Evolutionary conservation across 306 rosid genomes (phyloP).

Genomic region (Casuarina cunninghamiana): DNA sequence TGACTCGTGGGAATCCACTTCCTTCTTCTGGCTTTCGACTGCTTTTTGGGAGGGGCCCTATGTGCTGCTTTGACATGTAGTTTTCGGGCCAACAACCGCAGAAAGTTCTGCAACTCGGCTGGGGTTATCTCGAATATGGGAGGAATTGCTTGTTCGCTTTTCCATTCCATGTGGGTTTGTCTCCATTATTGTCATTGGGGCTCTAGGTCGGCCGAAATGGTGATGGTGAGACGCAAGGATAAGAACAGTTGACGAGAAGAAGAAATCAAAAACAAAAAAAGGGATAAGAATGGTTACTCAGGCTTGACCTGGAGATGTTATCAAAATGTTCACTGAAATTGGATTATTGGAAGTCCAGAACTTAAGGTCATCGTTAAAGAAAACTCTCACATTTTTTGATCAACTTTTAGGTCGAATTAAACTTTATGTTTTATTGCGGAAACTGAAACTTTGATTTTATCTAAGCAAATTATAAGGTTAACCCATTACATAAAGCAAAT

Average conservation of each 20-base stretch:
- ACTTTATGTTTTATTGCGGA: too few relatives aligned
- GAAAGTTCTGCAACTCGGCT: neutral
- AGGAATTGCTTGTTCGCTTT: neutral
- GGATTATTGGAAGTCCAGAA: too few relatives aligned
- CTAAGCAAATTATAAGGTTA: too few relatives aligned
- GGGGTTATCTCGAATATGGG: neutral
- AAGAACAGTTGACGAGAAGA: neutral
- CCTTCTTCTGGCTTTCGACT: neutral
- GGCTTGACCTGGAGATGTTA: neutral
- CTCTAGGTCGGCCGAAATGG: neutral
- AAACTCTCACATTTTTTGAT: too few relatives aligned
- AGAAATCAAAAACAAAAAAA: too few relatives aligned
- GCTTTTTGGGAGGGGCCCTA: neutral
- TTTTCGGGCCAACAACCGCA: neutral
- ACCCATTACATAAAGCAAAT: too few relatives aligned
- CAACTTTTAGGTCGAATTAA: too few relatives aligned
- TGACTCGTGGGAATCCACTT: slow-evolving; percentile 23
- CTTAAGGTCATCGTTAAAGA: too few relatives aligned
- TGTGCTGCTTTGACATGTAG: neutral
- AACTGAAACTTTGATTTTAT: too few relatives aligned
- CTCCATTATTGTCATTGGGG: neutral
- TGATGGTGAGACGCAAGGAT: neutral
- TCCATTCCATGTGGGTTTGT: neutral
- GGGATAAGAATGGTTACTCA: neutral
- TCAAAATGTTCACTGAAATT: neutral